Conservation (phyloP, 192 early-diverging fungal species). For the Umbelopsis sp. region DNA sequence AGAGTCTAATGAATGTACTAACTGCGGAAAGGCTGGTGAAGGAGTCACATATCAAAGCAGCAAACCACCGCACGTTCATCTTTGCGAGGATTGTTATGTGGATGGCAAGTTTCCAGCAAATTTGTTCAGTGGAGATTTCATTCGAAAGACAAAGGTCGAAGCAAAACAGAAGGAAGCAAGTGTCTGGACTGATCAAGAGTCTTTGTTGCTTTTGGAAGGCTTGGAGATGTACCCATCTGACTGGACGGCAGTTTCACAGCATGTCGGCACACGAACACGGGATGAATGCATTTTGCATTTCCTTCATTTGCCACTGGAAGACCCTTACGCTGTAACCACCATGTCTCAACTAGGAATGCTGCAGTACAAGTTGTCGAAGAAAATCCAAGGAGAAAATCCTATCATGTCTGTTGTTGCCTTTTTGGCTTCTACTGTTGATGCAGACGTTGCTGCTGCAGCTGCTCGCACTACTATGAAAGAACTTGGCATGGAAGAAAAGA, state of each 20-base stretch:
- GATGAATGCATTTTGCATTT: constrained; percentile 94
- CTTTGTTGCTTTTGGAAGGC: constrained; percentile 86
- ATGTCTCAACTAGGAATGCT: constrained; percentile 61
- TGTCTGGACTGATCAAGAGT: constrained; percentile 89
- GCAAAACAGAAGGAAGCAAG: constrained; percentile 50
- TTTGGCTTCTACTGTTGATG: constrained; percentile 86
- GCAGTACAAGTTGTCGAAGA: constrained; percentile 72
- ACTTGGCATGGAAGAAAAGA: constrained; percentile 39
- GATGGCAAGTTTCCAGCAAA: constrained; percentile 90
- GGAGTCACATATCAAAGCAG: constrained; percentile 76
- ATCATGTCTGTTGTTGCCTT: constrained; percentile 92
- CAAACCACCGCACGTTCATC: constrained; percentile 66
- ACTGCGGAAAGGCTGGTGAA: constrained; percentile 86
- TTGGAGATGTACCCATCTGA: constrained; percentile 93
- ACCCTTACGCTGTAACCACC: constrained; percentile 65
- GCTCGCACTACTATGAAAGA: constrained; percentile 80
- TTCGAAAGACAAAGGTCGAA: constrained; percentile 56
- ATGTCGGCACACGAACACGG: constrained; percentile 86
- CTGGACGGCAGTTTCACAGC: constrained; percentile 90
- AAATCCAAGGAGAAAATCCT: constrained; percentile 74
- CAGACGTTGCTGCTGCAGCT: constrained; percentile 81
- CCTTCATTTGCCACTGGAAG: constrained; percentile 88
- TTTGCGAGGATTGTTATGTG: constrained; percentile 87
- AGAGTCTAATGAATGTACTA: constrained; percentile 62
- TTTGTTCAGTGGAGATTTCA: constrained; percentile 84